These are phyloP conservation scores for Chlorella ohadii DNA, from an alignment of 139 green algal genomes.

Conservation along the genomic window DNA sequence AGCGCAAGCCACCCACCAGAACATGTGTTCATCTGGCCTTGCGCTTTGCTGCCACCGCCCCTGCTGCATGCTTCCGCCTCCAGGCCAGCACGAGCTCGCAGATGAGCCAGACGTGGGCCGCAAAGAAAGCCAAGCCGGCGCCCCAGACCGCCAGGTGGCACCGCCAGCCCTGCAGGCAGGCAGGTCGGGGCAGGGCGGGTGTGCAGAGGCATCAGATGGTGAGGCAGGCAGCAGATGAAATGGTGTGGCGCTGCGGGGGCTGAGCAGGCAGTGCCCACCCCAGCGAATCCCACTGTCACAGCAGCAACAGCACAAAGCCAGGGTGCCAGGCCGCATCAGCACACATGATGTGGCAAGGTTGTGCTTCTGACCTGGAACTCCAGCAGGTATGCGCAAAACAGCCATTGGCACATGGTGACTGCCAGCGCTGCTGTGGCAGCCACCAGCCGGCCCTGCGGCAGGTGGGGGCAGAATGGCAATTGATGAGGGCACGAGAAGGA, in stretches of 20 bases:
- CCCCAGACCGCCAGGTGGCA: conserved; percentile 64
- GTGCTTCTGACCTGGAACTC: conserved; percentile 59
- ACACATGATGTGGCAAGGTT: conserved; percentile 41
- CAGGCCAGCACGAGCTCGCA: conserved; percentile 34
- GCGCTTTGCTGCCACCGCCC: neutral
- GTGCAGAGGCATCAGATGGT: no score
- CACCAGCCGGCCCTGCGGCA: conserved; percentile 47
- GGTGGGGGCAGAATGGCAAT: neutral
- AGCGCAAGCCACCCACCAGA: no score
- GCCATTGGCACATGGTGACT: conserved; percentile 75
- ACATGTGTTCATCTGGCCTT: neutral
- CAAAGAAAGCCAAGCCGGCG: conserved; percentile 66
- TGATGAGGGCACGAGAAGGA: neutral
- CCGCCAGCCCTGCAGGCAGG: no score
- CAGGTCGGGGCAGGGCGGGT: no score
- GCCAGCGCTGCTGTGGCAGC: conserved; percentile 50
- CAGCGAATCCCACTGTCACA: no score
- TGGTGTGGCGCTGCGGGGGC: no score
- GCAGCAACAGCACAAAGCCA: no score
- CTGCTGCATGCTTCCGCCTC: neutral
- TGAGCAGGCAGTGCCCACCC: no score
- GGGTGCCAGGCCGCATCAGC: no score
- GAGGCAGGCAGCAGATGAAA: no score
- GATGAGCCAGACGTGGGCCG: conserved; percentile 60
- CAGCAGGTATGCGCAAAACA: conserved; percentile 81